A percentile compares a stretch with the other conserved stretches of the same genome.
These are phyloP conservation scores for Lizanozyma gosingica DNA, from an alignment of 1,139 yeast species.

Conservation along the genomic window DNA sequence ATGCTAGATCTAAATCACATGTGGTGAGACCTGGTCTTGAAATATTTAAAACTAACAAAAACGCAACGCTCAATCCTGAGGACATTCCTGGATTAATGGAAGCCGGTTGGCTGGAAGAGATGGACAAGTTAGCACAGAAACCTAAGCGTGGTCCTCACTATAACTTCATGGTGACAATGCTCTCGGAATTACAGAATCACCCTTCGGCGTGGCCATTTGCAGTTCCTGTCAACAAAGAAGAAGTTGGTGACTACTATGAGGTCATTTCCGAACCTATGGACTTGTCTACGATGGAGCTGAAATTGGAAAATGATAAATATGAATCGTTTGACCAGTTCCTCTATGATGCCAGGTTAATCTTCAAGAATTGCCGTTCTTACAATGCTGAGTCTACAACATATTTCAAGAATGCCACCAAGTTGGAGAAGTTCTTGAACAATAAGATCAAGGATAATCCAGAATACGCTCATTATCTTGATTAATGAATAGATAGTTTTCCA, in stretches of 20 bases:
- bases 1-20: conserved; percentile 71
- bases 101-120: conserved; percentile 97
- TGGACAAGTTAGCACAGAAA: conserved; percentile 92
- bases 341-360: conserved; percentile 78
- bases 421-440: conserved; percentile 77
- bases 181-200: conserved; percentile 84
- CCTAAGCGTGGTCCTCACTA: conserved; percentile 95
- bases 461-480: conserved; percentile 39
- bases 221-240: conserved; percentile 85
- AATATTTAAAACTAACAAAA: conserved; percentile 50
- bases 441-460: conserved; percentile 82
- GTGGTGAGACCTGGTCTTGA: conserved; percentile 75
- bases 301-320: conserved; percentile 86
- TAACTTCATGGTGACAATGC: conserved; percentile 81
- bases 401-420: conserved; percentile 81
- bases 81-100: conserved; percentile 82
- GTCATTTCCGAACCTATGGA: conserved; percentile 99
- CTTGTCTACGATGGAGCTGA: conserved; percentile 87
- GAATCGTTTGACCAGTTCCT: conserved; percentile 85
- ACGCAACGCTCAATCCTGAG: conserved; percentile 56
- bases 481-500: conserved; percentile 5
- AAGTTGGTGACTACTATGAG: conserved; percentile 93
- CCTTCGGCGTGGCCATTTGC: conserved; percentile 99
- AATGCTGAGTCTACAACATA: conserved; percentile 87
- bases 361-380: conserved; percentile 83